phyloP scores from a whole-genome alignment of 2,329 filamentous ascomycete genomes.

The Exophiala bonariae region DNA sequence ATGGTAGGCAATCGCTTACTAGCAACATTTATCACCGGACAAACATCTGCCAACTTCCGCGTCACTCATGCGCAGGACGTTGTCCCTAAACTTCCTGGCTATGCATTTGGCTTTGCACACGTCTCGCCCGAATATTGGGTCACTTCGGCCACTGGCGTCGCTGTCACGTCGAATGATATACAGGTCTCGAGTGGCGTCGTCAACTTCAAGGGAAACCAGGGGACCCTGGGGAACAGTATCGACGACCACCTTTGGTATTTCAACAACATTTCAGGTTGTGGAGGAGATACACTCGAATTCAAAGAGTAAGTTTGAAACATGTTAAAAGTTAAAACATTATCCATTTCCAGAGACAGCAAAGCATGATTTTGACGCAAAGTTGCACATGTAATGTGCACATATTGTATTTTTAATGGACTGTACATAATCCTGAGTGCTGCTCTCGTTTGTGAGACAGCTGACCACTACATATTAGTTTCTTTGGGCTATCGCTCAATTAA shows the following conservation, averaged over 20 bases:
- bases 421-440: too few species aligned
- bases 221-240: constrained; percentile 28
- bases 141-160: constrained; percentile 31
- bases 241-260: constrained; percentile 39
- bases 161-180: constrained; percentile 35
- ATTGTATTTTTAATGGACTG: too few species aligned
- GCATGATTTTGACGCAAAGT: too few species aligned
- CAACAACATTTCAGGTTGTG: constrained; percentile 26
- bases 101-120: constrained; percentile 35
- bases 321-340: not conserved
- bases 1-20: constrained; percentile 42
- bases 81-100: constrained; percentile 40
- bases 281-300: constrained; percentile 1
- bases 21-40: constrained; percentile 39
- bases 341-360: too few species aligned
- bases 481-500: not conserved
- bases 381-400: too few species aligned
- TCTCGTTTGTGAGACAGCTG: too few species aligned
- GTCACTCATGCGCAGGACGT: constrained; percentile 40
- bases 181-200: constrained; percentile 34
- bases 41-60: constrained; percentile 36
- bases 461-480: too few species aligned
- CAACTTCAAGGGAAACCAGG: constrained; percentile 37
- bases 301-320: too few species aligned
- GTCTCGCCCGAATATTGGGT: constrained; percentile 45